phyloP scores from a whole-genome alignment of 768 basidiomycete genomes.

The Hypholoma fasciculare region DNA sequence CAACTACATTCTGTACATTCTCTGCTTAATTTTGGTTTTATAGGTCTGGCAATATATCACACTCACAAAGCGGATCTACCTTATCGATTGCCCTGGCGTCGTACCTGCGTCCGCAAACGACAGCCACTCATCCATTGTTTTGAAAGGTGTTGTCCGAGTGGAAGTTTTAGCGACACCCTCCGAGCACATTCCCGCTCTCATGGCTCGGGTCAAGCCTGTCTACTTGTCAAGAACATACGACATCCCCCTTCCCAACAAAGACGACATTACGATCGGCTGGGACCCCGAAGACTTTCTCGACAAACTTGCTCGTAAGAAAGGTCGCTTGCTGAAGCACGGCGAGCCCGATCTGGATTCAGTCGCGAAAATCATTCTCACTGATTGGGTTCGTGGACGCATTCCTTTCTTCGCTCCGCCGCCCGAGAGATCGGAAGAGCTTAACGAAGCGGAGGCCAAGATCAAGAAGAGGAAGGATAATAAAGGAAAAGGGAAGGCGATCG shows the following conservation, averaged over 20 bases:
- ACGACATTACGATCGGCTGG: conserved; percentile 57
- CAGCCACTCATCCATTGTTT: conserved; percentile 85
- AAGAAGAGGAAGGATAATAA: conserved; percentile 46
- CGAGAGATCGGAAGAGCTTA: conserved; percentile 72
- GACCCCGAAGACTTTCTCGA: conserved; percentile 79
- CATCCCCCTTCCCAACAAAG: conserved; percentile 60
- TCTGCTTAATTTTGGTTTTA: background rate
- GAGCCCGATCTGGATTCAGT: conserved; percentile 92
- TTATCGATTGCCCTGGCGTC: conserved; percentile 99
- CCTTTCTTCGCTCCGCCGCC: conserved; percentile 96
- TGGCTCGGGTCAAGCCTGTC: conserved; percentile 89
- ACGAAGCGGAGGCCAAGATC: conserved; percentile 60
- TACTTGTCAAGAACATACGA: conserved; percentile 89
- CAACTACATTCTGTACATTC: background rate
- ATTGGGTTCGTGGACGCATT: conserved; percentile 97
- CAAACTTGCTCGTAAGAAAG: conserved; percentile 86
- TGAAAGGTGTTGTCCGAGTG: conserved; percentile 96
- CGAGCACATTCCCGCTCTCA: conserved; percentile 86
- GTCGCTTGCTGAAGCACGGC: conserved; percentile 89
- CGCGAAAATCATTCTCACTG: conserved; percentile 92
- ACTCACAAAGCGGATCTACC: conserved; percentile 92
- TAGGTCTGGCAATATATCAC: conserved; percentile 99
- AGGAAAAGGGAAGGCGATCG: conserved; percentile 53
- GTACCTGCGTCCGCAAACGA: conserved; percentile 94
- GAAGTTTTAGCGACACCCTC: conserved; percentile 92